Percentiles rank a stretch among this genome's conserved stretches.
phyloP scores from a whole-genome alignment of 2,329 filamentous ascomycete species.

The Neofusicoccum ribis region DNA sequence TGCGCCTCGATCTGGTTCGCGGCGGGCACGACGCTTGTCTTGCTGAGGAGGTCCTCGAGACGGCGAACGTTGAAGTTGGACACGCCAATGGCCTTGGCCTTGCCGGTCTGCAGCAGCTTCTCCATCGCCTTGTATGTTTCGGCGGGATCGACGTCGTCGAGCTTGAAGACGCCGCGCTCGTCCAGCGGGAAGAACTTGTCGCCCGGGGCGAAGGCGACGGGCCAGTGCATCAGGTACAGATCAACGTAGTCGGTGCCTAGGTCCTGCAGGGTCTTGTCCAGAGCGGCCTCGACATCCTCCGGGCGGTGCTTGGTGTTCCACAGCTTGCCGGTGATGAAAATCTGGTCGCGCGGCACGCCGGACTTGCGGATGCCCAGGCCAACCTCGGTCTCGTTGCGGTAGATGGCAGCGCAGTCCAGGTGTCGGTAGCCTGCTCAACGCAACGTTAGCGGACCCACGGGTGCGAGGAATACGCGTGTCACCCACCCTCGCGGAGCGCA shows the following conservation, averaged over 20 bases:
- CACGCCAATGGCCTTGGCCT: conserved; percentile 46
- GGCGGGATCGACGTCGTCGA: conserved; percentile 35
- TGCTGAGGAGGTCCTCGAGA: conserved; percentile 52
- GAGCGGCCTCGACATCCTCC: conserved; percentile 45
- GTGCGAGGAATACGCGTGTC: background rate
- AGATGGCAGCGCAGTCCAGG: conserved; percentile 27
- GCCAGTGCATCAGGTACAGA: conserved; percentile 55
- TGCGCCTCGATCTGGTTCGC: conserved; percentile 72
- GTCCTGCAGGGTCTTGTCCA: conserved; percentile 21
- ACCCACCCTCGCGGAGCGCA: conserved; percentile 10
- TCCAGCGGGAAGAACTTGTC: conserved; percentile 42
- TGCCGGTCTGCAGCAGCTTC: conserved; percentile 32
- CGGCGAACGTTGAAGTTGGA: conserved; percentile 51
- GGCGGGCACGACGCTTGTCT: conserved; percentile 65
- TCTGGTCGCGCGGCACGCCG: conserved; percentile 62
- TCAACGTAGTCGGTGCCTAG: conserved; percentile 41
- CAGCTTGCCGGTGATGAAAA: conserved; percentile 68
- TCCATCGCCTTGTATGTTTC: conserved; percentile 57
- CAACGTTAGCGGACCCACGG: conserved; percentile 9
- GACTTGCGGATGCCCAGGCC: conserved; percentile 64
- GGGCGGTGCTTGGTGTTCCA: conserved; percentile 58
- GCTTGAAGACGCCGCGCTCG: conserved; percentile 1
- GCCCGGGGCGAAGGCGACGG: conserved; percentile 54
- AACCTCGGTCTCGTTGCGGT: conserved; percentile 64
- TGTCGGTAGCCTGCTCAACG: conserved; percentile 34